Conservation (phyloP, 1,284 basidiomycete species). For the Ceratobasidium sp. region DNA sequence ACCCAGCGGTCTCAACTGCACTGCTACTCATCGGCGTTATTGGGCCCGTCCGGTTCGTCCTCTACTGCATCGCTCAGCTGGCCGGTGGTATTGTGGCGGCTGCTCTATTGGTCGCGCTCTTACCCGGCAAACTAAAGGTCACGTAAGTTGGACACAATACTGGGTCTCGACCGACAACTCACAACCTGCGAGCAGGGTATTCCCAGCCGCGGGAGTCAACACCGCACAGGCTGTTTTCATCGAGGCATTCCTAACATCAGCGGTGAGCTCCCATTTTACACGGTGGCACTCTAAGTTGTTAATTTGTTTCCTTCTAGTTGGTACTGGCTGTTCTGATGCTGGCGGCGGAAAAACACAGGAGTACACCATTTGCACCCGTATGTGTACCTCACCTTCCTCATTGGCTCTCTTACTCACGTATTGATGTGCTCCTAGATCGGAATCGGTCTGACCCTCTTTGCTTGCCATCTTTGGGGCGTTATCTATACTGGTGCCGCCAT, state of each 20-base stretch:
- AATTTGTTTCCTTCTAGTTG: constrained; percentile 6
- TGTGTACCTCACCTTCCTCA: neutral
- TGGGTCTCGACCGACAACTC: neutral
- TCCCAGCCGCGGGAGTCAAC: constrained; percentile 31
- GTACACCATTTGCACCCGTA: constrained; percentile 38
- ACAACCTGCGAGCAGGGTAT: neutral
- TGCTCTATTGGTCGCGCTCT: constrained; percentile 64
- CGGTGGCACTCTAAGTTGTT: neutral
- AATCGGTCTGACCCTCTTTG: constrained; percentile 74
- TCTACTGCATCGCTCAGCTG: constrained; percentile 69
- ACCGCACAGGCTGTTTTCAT: constrained; percentile 38
- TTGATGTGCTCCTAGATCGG: constrained; percentile 68
- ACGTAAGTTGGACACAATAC: constrained; percentile 53
- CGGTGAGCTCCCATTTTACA: constrained; percentile 19
- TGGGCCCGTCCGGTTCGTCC: constrained; percentile 63
- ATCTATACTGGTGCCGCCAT: constrained; percentile 65
- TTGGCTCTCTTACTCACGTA: neutral
- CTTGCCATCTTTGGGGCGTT: constrained; percentile 66
- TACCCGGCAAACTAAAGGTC: constrained; percentile 63
- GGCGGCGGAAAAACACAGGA: constrained; percentile 35
- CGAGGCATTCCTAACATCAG: constrained; percentile 37
- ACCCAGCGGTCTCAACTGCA: constrained; percentile 70
- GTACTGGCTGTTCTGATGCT: constrained; percentile 38
- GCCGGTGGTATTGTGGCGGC: constrained; percentile 67
- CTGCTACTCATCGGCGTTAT: constrained; percentile 66